phyloP scores from a whole-genome alignment of 768 basidiomycete species.

The Floccularia luteovirens region DNA sequence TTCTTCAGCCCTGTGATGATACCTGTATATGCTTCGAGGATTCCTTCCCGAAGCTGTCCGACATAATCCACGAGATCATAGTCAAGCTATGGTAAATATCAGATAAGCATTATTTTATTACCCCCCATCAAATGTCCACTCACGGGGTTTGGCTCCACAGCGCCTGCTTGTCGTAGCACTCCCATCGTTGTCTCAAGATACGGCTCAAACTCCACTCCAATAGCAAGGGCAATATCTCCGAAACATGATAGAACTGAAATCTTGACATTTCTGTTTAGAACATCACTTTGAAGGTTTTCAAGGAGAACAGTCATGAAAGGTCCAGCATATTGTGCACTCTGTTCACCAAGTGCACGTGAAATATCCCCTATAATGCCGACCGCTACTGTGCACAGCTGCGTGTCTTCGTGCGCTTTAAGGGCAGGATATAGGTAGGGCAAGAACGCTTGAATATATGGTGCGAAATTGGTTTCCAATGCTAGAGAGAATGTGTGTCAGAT shows the following conservation, averaged over 20 bases:
- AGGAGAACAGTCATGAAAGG: conserved; percentile 90
- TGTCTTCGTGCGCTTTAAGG: conserved; percentile 89
- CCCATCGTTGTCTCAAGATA: conserved; percentile 88
- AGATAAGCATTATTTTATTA: conserved; percentile 2
- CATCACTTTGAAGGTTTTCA: conserved; percentile 85
- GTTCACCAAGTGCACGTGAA: conserved; percentile 87
- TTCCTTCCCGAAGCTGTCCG: conserved; percentile 82
- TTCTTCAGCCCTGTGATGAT: conserved; percentile 88
- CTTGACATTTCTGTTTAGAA: conserved; percentile 91
- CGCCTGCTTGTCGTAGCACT: conserved; percentile 86
- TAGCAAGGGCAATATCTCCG: conserved; percentile 92
- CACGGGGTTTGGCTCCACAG: conserved; percentile 82
- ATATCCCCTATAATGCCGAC: conserved; percentile 96
- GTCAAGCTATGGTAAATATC: conserved; percentile 45
- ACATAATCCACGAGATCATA: conserved; percentile 93
- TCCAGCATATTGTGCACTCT: conserved; percentile 74
- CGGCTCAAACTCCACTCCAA: conserved; percentile 80
- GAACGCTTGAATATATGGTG: conserved; percentile 80
- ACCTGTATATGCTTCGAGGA: conserved; percentile 94
- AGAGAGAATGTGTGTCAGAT: conserved; percentile 6
- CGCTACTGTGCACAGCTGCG: conserved; percentile 91
- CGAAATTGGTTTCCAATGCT: conserved; percentile 75
- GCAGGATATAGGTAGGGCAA: conserved; percentile 83
- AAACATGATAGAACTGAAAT: conserved; percentile 94
- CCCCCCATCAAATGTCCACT: conserved; percentile 15